Evolutionary conservation across 2,329 filamentous ascomycete species (phyloP).

Genomic region (Cladorrhinum sp.): DNA sequence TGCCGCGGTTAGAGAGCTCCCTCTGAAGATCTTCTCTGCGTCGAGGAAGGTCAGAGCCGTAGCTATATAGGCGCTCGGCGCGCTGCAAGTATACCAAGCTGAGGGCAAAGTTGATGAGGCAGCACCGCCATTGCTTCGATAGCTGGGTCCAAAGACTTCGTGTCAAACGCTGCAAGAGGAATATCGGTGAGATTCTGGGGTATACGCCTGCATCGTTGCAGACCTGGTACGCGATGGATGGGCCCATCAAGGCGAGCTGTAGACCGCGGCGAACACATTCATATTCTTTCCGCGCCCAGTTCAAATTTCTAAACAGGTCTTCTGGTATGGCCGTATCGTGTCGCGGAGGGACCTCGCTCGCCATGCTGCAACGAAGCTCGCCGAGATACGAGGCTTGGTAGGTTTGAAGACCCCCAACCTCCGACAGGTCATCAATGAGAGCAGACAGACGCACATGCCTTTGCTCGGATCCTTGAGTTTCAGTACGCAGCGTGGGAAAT

Average conservation of each 20-base stretch:
- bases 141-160: conserved; percentile 30
- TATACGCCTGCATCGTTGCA: conserved; percentile 14
- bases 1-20: conserved; percentile 50
- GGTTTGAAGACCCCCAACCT: background rate
- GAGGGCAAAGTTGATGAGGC: conserved; percentile 40
- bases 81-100: conserved; percentile 41
- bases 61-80: conserved; percentile 38
- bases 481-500: conserved; percentile 2
- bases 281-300: background rate
- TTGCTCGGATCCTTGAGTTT: background rate
- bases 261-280: background rate
- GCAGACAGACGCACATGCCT: background rate
- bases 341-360: background rate
- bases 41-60: background rate
- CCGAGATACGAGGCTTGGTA: conserved; percentile 16
- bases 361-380: conserved; percentile 12
- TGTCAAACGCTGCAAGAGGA: conserved; percentile 37
- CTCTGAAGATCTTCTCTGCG: conserved; percentile 33
- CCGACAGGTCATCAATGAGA: conserved; percentile 8
- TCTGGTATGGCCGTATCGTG: background rate
- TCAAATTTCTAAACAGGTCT: background rate
- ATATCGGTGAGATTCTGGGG: conserved; percentile 32
- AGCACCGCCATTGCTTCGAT: conserved; percentile 30
- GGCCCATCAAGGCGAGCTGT: background rate
- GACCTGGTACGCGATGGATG: conserved; percentile 1